A percentile compares a stretch with the other conserved stretches of the same genome.
These are phyloP conservation scores for Thielaviopsis punctulata DNA, from an alignment of 2,329 filamentous ascomycete genomes.

Conservation along the genomic window DNA sequence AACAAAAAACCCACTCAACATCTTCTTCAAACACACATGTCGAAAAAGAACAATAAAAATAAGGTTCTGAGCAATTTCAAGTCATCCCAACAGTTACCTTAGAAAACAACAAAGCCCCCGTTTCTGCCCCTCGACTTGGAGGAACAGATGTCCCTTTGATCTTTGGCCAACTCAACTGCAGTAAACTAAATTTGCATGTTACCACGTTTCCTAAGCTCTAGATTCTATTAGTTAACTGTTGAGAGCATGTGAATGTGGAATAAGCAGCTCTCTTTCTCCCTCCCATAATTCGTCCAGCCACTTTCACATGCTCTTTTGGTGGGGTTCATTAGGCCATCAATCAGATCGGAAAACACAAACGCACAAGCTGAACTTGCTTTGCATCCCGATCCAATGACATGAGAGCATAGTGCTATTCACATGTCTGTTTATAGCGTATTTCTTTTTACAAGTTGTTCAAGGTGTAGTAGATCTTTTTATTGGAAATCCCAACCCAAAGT, in stretches of 20 bases:
- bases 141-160: neutral
- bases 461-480: neutral
- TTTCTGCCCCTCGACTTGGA: neutral
- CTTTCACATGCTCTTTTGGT: neutral
- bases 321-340: neutral
- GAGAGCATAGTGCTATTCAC: neutral
- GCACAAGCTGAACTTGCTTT: neutral
- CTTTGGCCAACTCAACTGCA: neutral
- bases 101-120: neutral
- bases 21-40: neutral
- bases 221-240: neutral
- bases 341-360: neutral
- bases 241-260: too few species aligned
- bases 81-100: too few species aligned
- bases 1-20: neutral
- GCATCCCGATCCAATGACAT: neutral
- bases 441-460: neutral
- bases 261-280: neutral
- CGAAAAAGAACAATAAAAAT: neutral
- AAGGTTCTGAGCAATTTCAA: too few species aligned
- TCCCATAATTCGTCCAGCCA: neutral
- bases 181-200: neutral
- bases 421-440: neutral
- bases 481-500: conserved; percentile 2
- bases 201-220: neutral